These are phyloP conservation scores for Sclerotiophoma versabilis DNA, from an alignment of 2,329 filamentous ascomycete genomes.

Conservation along the genomic window DNA sequence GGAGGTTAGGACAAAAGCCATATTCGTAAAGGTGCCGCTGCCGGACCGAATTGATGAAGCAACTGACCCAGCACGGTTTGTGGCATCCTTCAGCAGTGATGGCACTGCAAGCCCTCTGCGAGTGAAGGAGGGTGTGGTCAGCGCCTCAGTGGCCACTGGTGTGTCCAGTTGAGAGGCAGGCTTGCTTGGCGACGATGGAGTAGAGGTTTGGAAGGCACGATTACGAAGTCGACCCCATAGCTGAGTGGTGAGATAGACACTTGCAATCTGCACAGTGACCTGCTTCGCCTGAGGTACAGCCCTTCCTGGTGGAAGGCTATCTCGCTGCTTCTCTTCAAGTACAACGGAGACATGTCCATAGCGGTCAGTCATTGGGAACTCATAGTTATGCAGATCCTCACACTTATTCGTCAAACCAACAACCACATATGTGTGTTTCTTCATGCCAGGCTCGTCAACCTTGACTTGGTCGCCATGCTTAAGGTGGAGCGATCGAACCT, in stretches of 20 bases:
- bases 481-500: constrained; percentile 54
- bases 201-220: constrained; percentile 44
- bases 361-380: constrained; percentile 51
- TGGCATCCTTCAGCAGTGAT: constrained; percentile 37
- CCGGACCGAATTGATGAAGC: constrained; percentile 35
- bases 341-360: constrained; percentile 51
- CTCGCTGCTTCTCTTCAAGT: constrained; percentile 51
- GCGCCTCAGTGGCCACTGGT: constrained; percentile 42
- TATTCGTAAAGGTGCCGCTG: constrained; percentile 71
- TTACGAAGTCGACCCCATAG: constrained; percentile 53
- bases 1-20: constrained; percentile 89
- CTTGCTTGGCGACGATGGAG: constrained; percentile 25
- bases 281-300: constrained; percentile 26
- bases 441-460: constrained; percentile 55
- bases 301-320: constrained; percentile 42
- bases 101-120: constrained; percentile 48
- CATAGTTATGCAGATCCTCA: constrained; percentile 27
- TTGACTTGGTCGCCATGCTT: constrained; percentile 55
- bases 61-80: constrained; percentile 38
- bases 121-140: constrained; percentile 58
- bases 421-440: constrained; percentile 54
- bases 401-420: constrained; percentile 52
- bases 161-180: constrained; percentile 33
- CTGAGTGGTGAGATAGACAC: constrained; percentile 54
- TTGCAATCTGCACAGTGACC: constrained; percentile 50